These are phyloP conservation scores for Micractinium sp. DNA, from an alignment of 139 green algal species.

Conservation along the genomic window DNA sequence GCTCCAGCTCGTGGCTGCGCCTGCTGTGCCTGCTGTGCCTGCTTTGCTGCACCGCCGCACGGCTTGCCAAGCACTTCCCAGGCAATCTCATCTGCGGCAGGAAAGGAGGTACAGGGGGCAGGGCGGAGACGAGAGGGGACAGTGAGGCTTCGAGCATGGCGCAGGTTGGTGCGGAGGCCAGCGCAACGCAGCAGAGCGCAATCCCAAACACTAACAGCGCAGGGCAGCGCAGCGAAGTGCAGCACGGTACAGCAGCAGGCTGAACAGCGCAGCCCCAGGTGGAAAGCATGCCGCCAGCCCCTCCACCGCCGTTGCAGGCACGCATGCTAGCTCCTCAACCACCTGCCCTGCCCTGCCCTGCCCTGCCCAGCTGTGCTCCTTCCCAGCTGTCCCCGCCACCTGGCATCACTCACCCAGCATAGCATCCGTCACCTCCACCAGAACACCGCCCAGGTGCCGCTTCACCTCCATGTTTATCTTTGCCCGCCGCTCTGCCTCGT, in stretches of 20 bases:
- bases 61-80: slow-evolving; percentile 45
- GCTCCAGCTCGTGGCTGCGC: slow-evolving; percentile 10
- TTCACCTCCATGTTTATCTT: slow-evolving; percentile 52
- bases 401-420: slow-evolving; percentile 58
- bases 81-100: slow-evolving; percentile 54
- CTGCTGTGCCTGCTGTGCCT: neutral
- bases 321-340: too few species aligned
- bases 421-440: slow-evolving; percentile 70
- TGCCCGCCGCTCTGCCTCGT: slow-evolving; percentile 17
- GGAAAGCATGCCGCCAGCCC: neutral
- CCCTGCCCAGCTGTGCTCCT: neutral
- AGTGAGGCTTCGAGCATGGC: too few species aligned
- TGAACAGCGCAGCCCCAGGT: neutral
- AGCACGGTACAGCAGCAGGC: neutral
- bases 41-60: neutral
- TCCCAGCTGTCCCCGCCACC: too few species aligned
- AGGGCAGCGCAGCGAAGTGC: neutral
- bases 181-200: neutral
- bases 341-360: neutral
- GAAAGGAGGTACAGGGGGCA: neutral
- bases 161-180: too few species aligned
- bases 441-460: slow-evolving; percentile 57
- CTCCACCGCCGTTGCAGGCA: neutral
- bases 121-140: neutral
- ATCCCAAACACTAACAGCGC: too few species aligned